phyloP scores from a whole-genome alignment of 2,329 filamentous ascomycete genomes.

The Talaromyces marneffei region DNA sequence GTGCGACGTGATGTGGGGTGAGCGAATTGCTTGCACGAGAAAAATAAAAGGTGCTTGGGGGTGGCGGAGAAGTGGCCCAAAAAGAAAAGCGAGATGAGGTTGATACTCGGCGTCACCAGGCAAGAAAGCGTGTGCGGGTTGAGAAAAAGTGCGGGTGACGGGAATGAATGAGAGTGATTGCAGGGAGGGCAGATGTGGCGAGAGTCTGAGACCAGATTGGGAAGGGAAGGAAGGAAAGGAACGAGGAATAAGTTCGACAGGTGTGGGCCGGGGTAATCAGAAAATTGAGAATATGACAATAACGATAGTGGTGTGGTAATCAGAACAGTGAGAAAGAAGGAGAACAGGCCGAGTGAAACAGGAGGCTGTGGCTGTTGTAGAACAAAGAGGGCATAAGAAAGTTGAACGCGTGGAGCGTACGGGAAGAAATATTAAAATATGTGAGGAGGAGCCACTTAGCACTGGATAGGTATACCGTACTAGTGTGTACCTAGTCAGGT shows the following conservation, averaged over 20 bases:
- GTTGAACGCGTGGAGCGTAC: conserved; percentile 2
- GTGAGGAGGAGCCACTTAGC: conserved; percentile 6
- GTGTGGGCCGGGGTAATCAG: not conserved
- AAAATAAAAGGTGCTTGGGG: not conserved
- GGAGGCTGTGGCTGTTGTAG: not conserved
- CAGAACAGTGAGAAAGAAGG: conserved; percentile 1
- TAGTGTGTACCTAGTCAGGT: not conserved
- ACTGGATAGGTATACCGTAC: not conserved
- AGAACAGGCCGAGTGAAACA: conserved; percentile 12
- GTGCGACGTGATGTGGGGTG: not conserved
- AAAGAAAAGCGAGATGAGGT: conserved; percentile 10
- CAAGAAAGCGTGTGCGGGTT: not conserved
- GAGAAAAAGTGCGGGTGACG: not conserved
- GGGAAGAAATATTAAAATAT: conserved; percentile 10
- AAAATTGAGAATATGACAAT: not conserved
- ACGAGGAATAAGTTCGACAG: conserved; percentile 1
- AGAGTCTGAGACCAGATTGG: conserved; percentile 14
- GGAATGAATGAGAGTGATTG: not conserved
- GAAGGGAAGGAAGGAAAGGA: conserved; percentile 17
- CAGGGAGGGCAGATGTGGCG: conserved; percentile 8
- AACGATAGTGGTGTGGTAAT: not conserved
- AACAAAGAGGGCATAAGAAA: conserved; percentile 3
- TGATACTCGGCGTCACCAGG: not conserved
- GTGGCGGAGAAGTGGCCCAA: conserved; percentile 15
- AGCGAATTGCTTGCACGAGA: not conserved